Evolutionary conservation across 2,329 filamentous ascomycete species (phyloP), one percentile per base, ranked within the genome.

Genomic region (Exophiala oligosperma): DNA sequence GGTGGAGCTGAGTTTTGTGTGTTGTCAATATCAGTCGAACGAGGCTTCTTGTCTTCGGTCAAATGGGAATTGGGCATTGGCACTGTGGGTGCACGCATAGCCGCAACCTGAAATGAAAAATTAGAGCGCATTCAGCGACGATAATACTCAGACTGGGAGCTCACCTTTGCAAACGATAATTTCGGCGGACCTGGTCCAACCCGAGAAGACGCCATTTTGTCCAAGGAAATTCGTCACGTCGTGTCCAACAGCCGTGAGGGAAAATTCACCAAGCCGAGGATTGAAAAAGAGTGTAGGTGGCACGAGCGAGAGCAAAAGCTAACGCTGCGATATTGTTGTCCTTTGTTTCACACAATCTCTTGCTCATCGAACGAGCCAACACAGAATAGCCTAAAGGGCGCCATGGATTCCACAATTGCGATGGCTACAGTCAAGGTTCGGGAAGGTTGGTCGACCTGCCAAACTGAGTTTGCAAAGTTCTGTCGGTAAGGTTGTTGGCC

Each of bases 151-250:
- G 32, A 67, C 79, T 58, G 77, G 9, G 11, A 9, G 32, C 32
- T 35, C 32, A 90, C 89, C 82, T 90, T 91, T 74, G 89, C 89
- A 79, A 92, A 92, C 44, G 88, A 90, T 67, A 87, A 82, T 74
- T 84, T 85, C 53, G 76, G 76, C 55, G 76, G 63, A 56, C 58
- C 51, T 41, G 65, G 54, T 32, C 57, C 62, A 59, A 72, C 66
- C 37, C 62, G 62, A 60, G 64, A 44, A 53, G 64, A 65, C 54
- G 66, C 66, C 66, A 68, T 68, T 38, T 46, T 63, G 51, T 43
- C 56, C 49, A 66, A 67, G 56, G 60, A 64, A 61, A 66, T 62
- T 63, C 63, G 63, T 65, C 59, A 62, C 64, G 59, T 65, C 63
- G 63, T 65, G 61, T 63, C 63, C 62, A 62, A 61, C 59, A 61